A percentile compares a stretch with the other conserved stretches of the same genome.
phyloP scores from a whole-genome alignment of 1,284 basidiomycete species.

The Golubevia pallescens region DNA sequence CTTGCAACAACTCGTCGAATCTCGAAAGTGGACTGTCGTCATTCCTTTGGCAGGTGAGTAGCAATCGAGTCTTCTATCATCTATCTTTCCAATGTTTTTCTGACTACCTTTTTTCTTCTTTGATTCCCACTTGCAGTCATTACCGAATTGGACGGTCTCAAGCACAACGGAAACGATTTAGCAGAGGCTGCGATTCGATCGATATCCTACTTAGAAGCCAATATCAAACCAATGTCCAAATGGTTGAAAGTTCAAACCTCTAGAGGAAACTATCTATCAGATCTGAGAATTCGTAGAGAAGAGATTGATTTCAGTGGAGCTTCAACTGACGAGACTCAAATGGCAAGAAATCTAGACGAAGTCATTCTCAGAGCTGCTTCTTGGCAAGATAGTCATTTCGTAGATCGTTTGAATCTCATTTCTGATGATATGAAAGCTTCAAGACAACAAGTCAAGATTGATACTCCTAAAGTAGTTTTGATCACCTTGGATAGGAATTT shows the following conservation, averaged over 20 bases:
- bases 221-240: slow-evolving; percentile 75
- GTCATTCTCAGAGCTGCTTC: slow-evolving; percentile 86
- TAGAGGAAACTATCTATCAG: slow-evolving; percentile 88
- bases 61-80: not conserved
- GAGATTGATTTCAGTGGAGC: slow-evolving; percentile 73
- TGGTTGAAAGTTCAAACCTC: slow-evolving; percentile 93
- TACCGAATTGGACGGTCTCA: slow-evolving; percentile 92
- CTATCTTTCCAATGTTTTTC: not conserved
- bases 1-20: slow-evolving; percentile 79
- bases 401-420: slow-evolving; percentile 75
- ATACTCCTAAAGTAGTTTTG: slow-evolving; percentile 80
- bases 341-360: slow-evolving; percentile 87
- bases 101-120: not conserved
- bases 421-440: slow-evolving; percentile 2
- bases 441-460: slow-evolving; percentile 62
- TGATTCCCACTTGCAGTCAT: slow-evolving; percentile 69
- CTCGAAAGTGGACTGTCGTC: slow-evolving; percentile 82
- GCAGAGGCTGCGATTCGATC: slow-evolving; percentile 74
- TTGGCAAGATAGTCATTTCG: slow-evolving; percentile 92
- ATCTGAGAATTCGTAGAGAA: slow-evolving; percentile 82
- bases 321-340: slow-evolving; percentile 16
- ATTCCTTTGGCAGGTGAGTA: slow-evolving; percentile 76
- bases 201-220: slow-evolving; percentile 75
- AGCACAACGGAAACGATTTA: slow-evolving; percentile 72
- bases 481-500: slow-evolving; percentile 87